These are phyloP conservation scores for Viridothelium virens DNA, from an alignment of 495 filamentous ascomycete genomes.

Conservation along the genomic window DNA sequence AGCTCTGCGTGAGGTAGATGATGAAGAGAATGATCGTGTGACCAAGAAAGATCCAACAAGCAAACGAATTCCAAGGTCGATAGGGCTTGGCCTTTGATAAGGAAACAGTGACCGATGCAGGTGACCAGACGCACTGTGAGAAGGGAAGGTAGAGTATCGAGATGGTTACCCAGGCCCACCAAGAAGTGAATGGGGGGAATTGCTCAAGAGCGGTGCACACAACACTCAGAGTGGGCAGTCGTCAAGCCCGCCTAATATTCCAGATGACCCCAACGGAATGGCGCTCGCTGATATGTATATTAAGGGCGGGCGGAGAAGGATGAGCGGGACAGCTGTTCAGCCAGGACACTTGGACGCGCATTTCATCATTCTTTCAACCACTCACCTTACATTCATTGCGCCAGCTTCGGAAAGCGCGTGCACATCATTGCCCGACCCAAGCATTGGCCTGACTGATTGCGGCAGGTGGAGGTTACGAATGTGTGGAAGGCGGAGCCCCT, in stretches of 20 bases:
- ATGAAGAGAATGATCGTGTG: conserved; percentile 3
- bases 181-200: neutral
- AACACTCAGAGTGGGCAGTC: neutral
- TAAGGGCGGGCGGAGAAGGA: conserved; percentile 3
- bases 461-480: neutral
- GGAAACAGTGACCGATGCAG: conserved; percentile 4
- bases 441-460: neutral
- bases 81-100: neutral
- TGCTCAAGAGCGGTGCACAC: neutral
- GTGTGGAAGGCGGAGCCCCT: neutral
- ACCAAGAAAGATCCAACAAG: neutral
- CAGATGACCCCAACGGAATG: neutral
- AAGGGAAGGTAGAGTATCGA: neutral
- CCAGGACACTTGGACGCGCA: neutral
- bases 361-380: neutral
- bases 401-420: neutral
- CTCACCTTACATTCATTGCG: conserved; percentile 9
- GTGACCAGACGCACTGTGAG: neutral
- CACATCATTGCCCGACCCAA: neutral
- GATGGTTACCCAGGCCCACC: neutral
- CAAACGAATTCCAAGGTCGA: neutral
- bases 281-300: neutral
- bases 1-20: conserved; percentile 6
- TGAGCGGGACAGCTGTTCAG: neutral
- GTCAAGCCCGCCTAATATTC: neutral